phyloP scores from a whole-genome alignment of 2,329 filamentous ascomycete genomes.

The Tolypocladium ophioglossoides region DNA sequence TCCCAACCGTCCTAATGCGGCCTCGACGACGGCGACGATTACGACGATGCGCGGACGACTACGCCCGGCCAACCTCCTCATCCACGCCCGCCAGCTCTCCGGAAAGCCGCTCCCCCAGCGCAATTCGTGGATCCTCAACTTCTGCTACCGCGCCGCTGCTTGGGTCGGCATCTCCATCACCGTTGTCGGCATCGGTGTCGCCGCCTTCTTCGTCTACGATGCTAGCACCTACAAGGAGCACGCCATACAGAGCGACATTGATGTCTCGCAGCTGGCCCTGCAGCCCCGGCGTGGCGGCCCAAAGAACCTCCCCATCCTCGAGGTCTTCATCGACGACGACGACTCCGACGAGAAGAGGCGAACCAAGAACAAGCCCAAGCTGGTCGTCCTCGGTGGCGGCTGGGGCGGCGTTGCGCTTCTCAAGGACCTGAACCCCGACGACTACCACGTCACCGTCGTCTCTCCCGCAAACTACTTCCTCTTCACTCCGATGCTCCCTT shows the following conservation, averaged over 20 bases:
- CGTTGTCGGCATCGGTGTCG: constrained; percentile 56
- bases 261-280: constrained; percentile 75
- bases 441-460: constrained; percentile 93
- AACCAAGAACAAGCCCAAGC: constrained; percentile 77
- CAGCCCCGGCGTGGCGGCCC: constrained; percentile 75
- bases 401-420: constrained; percentile 91
- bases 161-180: constrained; percentile 60
- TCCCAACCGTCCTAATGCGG: neutral
- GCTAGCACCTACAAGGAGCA: constrained; percentile 78
- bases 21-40: neutral
- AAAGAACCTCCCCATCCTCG: constrained; percentile 88
- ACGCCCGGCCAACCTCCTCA: neutral
- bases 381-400: constrained; percentile 87
- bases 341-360: constrained; percentile 59
- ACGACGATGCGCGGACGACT: neutral
- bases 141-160: constrained; percentile 56
- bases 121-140: constrained; percentile 39
- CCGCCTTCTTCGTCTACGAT: constrained; percentile 90
- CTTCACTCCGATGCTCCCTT: constrained; percentile 96
- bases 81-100: constrained; percentile 25
- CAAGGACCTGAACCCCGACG: constrained; percentile 79
- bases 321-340: constrained; percentile 81
- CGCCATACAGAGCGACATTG: constrained; percentile 56
- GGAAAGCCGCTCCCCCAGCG: constrained; percentile 40
- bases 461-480: constrained; percentile 95